phyloP scores from a whole-genome alignment of 164 flowering plant species.

The Pachysandra terminalis region DNA sequence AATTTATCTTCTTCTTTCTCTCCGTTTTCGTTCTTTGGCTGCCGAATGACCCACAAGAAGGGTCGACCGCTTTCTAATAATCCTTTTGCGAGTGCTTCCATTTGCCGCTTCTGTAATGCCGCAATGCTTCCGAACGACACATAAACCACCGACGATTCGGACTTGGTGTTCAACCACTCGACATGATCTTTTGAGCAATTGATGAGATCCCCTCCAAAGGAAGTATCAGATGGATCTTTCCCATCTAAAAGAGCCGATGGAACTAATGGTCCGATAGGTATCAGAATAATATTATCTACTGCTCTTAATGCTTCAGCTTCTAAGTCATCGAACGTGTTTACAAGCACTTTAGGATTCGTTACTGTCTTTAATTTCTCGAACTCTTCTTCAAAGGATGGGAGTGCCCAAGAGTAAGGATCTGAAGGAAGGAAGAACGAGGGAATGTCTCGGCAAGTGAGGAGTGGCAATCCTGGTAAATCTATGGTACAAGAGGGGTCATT shows the following conservation, averaged over 20 bases:
- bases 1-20: constrained; percentile 1
- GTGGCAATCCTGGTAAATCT: constrained; percentile 34
- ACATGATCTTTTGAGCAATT: constrained; percentile 8
- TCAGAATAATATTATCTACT: constrained; percentile 16
- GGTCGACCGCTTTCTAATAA: constrained; percentile 20
- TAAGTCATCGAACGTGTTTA: constrained; percentile 51
- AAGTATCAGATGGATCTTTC: constrained; percentile 20
- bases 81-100: constrained; percentile 25
- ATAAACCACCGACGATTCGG: constrained; percentile 33
- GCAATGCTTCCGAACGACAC: constrained; percentile 38
- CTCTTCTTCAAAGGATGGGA: constrained; percentile 15
- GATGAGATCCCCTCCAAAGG: constrained; percentile 37
- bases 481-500: constrained; percentile 9
- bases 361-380: constrained; percentile 25
- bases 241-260: constrained; percentile 40
- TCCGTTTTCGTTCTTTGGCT: not conserved
- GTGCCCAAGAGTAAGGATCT: not conserved
- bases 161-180: constrained; percentile 30
- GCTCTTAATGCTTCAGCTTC: constrained; percentile 41
- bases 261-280: constrained; percentile 55
- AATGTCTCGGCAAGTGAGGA: constrained; percentile 20
- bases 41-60: constrained; percentile 40
- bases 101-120: constrained; percentile 19
- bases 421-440: constrained; percentile 33
- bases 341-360: constrained; percentile 26